A percentile compares a stretch with the other conserved stretches of the same genome.
Evolutionary conservation across 371 early-diverging fungal species (phyloP).

Genomic region (Mortierella sp.): DNA sequence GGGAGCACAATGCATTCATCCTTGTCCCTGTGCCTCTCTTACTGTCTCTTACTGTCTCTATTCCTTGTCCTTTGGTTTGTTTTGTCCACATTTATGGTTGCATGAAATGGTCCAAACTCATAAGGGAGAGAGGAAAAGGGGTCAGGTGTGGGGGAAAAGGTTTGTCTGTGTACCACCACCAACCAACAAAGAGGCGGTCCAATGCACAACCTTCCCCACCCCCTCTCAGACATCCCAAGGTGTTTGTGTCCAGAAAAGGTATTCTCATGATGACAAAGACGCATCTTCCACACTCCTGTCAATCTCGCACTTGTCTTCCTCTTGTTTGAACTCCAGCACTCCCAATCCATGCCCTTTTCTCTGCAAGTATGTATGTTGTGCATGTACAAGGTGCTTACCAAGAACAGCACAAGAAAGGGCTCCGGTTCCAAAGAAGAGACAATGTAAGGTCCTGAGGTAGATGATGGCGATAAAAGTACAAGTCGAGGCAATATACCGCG

Average conservation of each 20-base stretch:
- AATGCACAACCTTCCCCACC: background rate
- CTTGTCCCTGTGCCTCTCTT: background rate
- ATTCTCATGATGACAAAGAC: constrained; percentile 11
- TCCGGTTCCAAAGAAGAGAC: constrained; percentile 59
- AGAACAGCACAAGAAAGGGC: constrained; percentile 57
- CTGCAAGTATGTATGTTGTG: background rate
- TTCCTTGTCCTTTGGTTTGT: background rate
- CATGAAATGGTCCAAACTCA: constrained; percentile 14
- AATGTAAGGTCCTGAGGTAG: constrained; percentile 53
- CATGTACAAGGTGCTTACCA: constrained; percentile 23
- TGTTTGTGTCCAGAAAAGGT: constrained; percentile 3
- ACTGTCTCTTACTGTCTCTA: background rate
- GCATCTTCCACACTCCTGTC: background rate
- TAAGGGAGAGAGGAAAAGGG: background rate
- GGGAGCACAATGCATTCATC: background rate
- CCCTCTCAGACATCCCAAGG: background rate
- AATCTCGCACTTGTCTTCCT: background rate
- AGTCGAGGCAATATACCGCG: constrained; percentile 56
- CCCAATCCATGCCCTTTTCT: too few species aligned
- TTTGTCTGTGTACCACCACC: background rate
- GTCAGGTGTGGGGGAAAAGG: constrained; percentile 3
- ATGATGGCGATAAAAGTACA: constrained; percentile 59
- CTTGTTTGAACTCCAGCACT: background rate
- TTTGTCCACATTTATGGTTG: background rate
- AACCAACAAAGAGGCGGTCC: background rate